Conservation (phyloP, 164 flowering plant genomes). For the Stephania cephalantha region DNA sequence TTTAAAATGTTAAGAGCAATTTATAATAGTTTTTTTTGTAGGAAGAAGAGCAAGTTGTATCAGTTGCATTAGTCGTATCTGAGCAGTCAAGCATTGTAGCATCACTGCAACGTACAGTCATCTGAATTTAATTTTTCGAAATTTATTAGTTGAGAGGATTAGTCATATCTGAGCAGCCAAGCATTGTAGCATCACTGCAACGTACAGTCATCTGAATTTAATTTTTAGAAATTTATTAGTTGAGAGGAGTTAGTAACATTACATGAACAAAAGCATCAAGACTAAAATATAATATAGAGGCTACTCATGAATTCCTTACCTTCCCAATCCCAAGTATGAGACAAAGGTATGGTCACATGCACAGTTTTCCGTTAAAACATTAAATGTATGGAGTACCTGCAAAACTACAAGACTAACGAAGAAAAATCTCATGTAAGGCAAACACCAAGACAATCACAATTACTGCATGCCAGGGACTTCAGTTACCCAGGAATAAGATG, state of each 20-base stretch:
- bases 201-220: background rate
- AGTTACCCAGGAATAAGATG: background rate
- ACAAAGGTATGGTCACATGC: conserved; percentile 17
- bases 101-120: background rate
- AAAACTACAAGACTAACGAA: conserved; percentile 30
- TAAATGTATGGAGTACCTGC: conserved; percentile 31
- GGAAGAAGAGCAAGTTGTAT: too few relatives aligned
- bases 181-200: background rate
- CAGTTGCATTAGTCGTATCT: background rate
- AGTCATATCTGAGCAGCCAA: background rate
- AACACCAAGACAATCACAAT: background rate
- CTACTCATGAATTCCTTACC: conserved; percentile 27
- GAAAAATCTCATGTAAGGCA: background rate
- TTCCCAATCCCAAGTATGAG: conserved; percentile 23
- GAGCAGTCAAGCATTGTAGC: background rate
- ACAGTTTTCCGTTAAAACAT: conserved; percentile 20
- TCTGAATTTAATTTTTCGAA: background rate
- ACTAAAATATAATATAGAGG: conserved; percentile 3
- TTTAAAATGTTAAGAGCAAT: too few relatives aligned
- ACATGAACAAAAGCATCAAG: background rate
- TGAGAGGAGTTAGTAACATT: background rate
- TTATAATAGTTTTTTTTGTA: too few relatives aligned
- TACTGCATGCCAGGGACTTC: background rate
- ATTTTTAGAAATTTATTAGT: background rate
- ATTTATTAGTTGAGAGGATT: background rate